Evolutionary conservation across 305 asterid genomes (phyloP).

Genomic region (Caryopteris hybrid): DNA sequence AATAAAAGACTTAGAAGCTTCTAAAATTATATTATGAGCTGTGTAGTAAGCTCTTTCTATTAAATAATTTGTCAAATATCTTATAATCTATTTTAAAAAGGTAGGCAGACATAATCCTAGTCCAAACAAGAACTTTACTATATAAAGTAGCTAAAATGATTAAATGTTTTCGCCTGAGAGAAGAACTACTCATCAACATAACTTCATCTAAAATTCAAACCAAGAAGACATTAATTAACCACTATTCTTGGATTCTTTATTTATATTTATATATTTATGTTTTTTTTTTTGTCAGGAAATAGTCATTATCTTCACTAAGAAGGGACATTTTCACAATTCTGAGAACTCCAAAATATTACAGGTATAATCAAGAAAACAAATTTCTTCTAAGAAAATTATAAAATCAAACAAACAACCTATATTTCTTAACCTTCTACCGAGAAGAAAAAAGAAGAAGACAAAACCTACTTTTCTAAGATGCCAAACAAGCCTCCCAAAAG

Average conservation of each 20-base stretch:
- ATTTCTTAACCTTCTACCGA: neutral
- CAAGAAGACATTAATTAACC: neutral
- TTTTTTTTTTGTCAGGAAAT: neutral
- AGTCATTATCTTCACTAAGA: neutral
- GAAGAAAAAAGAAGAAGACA: neutral
- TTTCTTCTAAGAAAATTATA: neutral
- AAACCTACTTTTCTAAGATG: slow-evolving; percentile 13
- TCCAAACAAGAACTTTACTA: too few relatives aligned
- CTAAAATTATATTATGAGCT: too few relatives aligned
- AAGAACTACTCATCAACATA: neutral
- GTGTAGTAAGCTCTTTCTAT: neutral
- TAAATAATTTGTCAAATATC: neutral
- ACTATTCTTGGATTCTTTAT: too few relatives aligned
- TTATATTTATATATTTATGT: neutral
- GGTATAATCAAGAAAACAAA: neutral
- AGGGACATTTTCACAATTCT: neutral
- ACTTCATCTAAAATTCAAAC: neutral
- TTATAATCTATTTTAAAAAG: too few relatives aligned
- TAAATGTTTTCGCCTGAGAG: neutral
- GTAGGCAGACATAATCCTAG: too few relatives aligned
- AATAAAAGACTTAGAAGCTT: too few relatives aligned
- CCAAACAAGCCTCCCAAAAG: slow-evolving; percentile 61
- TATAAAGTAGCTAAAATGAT: neutral
- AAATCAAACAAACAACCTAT: neutral
- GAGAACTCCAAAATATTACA: neutral